Evolutionary conservation across 192 early-diverging fungal species (phyloP), one percentile per base, ranked within the genome.

Genomic region (Rhizophagus prolifer): DNA sequence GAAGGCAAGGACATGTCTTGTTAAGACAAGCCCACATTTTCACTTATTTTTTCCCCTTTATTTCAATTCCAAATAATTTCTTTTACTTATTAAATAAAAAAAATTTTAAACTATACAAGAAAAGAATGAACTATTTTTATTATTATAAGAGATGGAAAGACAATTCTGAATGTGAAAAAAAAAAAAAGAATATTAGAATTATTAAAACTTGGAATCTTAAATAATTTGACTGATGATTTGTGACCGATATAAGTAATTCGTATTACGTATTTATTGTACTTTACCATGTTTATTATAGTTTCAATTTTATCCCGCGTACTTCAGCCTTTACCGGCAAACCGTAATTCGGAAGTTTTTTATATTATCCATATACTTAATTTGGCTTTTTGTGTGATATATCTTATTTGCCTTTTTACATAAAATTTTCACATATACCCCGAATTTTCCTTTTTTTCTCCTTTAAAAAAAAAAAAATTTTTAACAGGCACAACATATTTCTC

Each of bases 1-100:
- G 63, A 46, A 75, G 41, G 31, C 74, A 75, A 59, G 74, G 74
- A 31, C 74, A 75, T n/a, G 59, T 61, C 23, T 75, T 75, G 54
- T 75, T 60, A 19, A 75, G 66, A 65, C 74, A 75, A 58, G 31
- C 23, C 74, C 71, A 73, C 71, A 73, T 72, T 73, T 30, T 60
- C 12, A 63, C 28, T 63, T 30, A 16, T 9, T 30, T 63, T 63
- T 30, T 5, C 13, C 28, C 9, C n/a, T 30, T 63, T 14, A n/a
- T 23, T 61, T 25, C 10, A 61, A 60, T 25, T 60, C 5, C n/a
- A 9, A 60, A 21, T 60, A 25, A 60, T 25, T 25, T 60, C 7
- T n/a, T 61, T 61, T 26, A 12, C 41, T 44, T 44, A 44, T 61
- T 61, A 61, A 12, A 61, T 23, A 61, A 61, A 12, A 60, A 61